Evolutionary conservation across 2,329 filamentous ascomycete genomes (phyloP).

Genomic region (Curvularia sp.): DNA sequence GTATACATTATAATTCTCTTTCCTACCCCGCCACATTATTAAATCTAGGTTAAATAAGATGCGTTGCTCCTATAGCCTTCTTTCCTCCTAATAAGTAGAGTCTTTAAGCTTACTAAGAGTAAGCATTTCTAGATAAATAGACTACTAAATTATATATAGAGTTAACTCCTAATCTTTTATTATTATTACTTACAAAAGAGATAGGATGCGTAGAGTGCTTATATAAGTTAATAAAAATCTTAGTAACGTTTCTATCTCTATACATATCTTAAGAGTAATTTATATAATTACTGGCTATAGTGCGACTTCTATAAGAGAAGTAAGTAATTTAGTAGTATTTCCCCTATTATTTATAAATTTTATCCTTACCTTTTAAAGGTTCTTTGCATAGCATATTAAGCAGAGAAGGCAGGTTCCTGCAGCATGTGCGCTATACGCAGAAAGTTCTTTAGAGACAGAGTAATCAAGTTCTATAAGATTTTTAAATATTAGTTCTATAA

Average conservation of each 20-base stretch:
- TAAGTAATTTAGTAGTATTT: neutral
- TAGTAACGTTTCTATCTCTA: neutral
- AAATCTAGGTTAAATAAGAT: no score
- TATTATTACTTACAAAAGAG: no score
- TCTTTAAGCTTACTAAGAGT: no score
- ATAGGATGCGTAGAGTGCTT: no score
- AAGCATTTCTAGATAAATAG: no score
- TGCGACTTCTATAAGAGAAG: neutral
- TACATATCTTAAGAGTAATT: constrained; percentile 1
- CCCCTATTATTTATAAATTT: neutral
- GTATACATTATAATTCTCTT: no score
- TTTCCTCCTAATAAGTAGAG: no score
- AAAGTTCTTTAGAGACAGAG: neutral
- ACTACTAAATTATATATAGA: no score
- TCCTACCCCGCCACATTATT: no score
- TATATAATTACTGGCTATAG: neutral
- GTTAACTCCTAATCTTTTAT: no score
- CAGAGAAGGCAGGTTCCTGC: neutral
- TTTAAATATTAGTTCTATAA: neutral
- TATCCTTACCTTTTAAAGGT: neutral
- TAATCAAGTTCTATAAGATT: neutral
- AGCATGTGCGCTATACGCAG: neutral
- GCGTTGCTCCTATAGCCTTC: no score
- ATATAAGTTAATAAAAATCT: no score
- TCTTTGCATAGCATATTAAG: neutral